Base-by-base conservation (phyloP, 768 basidiomycete genomes). In the Hericium erinaceus region DNA sequence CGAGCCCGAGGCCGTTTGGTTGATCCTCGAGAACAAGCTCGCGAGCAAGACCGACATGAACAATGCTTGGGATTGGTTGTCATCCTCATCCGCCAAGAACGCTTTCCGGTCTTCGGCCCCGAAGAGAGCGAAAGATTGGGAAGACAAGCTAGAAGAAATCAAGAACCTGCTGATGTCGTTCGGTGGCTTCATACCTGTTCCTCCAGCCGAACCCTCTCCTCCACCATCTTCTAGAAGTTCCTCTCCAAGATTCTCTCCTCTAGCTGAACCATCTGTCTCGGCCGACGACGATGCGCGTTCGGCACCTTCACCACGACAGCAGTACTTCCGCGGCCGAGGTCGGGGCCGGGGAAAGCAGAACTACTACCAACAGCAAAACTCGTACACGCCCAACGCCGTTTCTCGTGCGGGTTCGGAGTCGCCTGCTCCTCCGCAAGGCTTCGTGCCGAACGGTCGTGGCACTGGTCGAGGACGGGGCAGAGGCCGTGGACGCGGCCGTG, bases 1-100 rank as follows among this genome's bases (percentile, higher is more conserved):
- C 55, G 79, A 84, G 64, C 85, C 85, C 10, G 80, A 86, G 62
- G 71, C 82, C 39, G 79, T 86, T 24, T 84, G 79, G 78, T 73
- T 79, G 70, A 69, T 89, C 52, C 77, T 89, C 28, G 77, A 85
- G 51, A 81, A 77, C 48, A 72, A 71, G n/a, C 73, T 88, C 22
- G 77, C 79, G 26, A 74, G 68, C 52, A 59, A 71, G 41, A 66
- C 75, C 16, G 82, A 84, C 26, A 77, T 83, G 56, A 71, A 70
- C 58, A 69, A 77, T 38, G 75, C 76, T 0, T 85, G 81, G 84
- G 65, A 73, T 64, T 70, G 78, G 24, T 77, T 72, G 11, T 77
- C 77, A 38, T 64, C 67, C 49, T 66, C 61, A 57, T 64, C 58
- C 58, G 26, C 8, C 15, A 11, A 9, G 33, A 20, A 22, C 41